A percentile compares a stretch with the other conserved stretches of the same genome.
Evolutionary conservation across 179 eudicot species (phyloP).

Genomic region (Spinacia oleracea): DNA sequence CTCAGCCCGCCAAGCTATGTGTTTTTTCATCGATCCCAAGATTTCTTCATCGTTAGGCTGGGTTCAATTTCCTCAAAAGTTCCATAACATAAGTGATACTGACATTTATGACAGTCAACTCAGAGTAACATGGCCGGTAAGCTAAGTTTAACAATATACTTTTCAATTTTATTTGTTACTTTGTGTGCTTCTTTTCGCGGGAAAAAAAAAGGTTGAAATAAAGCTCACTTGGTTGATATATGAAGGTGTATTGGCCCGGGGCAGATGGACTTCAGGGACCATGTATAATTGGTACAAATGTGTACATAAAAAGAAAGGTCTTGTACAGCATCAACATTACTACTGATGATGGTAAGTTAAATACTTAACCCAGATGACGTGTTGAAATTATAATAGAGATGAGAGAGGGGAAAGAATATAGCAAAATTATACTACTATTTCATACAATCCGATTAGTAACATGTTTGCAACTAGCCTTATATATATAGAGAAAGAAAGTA

Average conservation of each 20-base stretch:
- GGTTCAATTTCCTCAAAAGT: constrained; percentile 52
- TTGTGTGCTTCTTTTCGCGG: not conserved
- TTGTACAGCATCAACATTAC: constrained; percentile 23
- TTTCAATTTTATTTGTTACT: not conserved
- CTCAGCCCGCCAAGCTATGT: constrained; percentile 46
- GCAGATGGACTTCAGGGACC: constrained; percentile 47
- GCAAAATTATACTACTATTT: too few relatives aligned
- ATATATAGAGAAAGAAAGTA: too few relatives aligned
- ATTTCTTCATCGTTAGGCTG: constrained; percentile 39
- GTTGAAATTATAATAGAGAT: too few relatives aligned
- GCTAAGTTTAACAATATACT: constrained; percentile 5
- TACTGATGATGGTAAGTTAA: not conserved
- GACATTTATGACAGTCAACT: constrained; percentile 40
- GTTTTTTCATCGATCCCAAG: constrained; percentile 35
- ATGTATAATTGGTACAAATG: constrained; percentile 39
- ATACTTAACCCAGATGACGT: not conserved
- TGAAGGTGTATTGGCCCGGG: constrained; percentile 20
- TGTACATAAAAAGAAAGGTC: constrained; percentile 45
- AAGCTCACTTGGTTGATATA: not conserved
- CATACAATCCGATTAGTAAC: too few relatives aligned
- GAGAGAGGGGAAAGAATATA: too few relatives aligned
- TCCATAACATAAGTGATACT: constrained; percentile 34
- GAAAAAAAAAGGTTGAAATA: not conserved
- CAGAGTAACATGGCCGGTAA: constrained; percentile 30
- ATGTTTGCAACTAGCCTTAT: too few relatives aligned